A percentile compares a stretch with the other conserved stretches of the same genome.
These are phyloP conservation scores for Leucaena leucocephala DNA, from an alignment of 306 rosid genomes.

Conservation along the genomic window DNA sequence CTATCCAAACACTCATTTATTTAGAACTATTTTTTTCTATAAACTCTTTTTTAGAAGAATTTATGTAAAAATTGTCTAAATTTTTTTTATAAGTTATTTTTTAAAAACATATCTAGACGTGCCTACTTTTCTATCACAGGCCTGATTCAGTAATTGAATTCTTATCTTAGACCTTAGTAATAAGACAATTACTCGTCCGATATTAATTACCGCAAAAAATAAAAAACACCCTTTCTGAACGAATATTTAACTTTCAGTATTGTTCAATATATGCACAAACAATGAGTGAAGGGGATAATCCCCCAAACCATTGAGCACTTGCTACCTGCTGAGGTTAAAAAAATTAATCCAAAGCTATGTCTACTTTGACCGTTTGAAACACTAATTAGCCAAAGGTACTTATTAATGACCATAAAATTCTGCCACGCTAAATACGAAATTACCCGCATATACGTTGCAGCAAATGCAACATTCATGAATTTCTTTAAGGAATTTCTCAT, in stretches of 20 bases:
- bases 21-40: too few relatives aligned
- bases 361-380: not conserved
- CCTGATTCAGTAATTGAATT: not conserved
- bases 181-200: not conserved
- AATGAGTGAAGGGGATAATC: not conserved
- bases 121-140: not conserved
- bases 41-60: too few relatives aligned
- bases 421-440: conserved; percentile 29
- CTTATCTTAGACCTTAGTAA: not conserved
- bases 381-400: too few relatives aligned
- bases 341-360: not conserved
- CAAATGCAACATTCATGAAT: conserved; percentile 74
- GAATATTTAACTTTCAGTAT: not conserved
- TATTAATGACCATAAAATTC: not conserved
- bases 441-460: conserved; percentile 76
- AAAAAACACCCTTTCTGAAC: not conserved
- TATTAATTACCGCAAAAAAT: not conserved
- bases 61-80: too few relatives aligned
- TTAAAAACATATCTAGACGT: too few relatives aligned
- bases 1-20: too few relatives aligned
- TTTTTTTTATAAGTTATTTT: too few relatives aligned
- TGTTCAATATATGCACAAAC: not conserved
- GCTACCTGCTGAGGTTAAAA: not conserved
- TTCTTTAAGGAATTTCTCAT: conserved; percentile 62
- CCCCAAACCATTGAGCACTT: not conserved